Conservation (phyloP, 2,329 filamentous ascomycete genomes). For the Aspergillus pseudoglaucus region DNA sequence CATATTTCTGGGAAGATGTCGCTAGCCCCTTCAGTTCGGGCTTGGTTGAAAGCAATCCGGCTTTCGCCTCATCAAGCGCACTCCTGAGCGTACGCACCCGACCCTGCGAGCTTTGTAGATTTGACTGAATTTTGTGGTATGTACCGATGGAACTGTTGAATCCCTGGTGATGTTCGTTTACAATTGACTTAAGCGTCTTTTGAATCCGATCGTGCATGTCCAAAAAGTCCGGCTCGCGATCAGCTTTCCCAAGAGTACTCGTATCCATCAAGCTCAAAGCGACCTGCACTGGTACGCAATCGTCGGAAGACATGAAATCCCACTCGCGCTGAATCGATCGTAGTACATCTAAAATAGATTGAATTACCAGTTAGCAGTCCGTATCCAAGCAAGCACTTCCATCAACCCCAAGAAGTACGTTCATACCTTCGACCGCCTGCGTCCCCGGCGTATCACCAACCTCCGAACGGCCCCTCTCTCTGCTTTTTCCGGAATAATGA, state of each 20-base stretch:
- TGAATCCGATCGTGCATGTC: slow-evolving; percentile 83
- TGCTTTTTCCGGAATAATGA: slow-evolving; percentile 16
- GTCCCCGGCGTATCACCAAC: slow-evolving; percentile 17
- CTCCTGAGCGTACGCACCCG: slow-evolving; percentile 77
- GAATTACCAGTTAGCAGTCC: slow-evolving; percentile 4
- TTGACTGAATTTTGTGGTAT: slow-evolving; percentile 96
- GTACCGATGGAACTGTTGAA: slow-evolving; percentile 99
- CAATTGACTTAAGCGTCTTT: slow-evolving; percentile 83
- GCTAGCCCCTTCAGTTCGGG: slow-evolving; percentile 88
- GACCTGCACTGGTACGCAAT: slow-evolving; percentile 88
- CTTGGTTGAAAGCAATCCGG: slow-evolving; percentile 74
- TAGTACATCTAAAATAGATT: slow-evolving; percentile 50
- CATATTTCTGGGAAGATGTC: slow-evolving; percentile 79
- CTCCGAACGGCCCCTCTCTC: slow-evolving; percentile 15
- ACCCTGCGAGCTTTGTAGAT: slow-evolving; percentile 81
- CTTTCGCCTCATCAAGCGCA: slow-evolving; percentile 73
- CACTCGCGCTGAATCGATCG: slow-evolving; percentile 82
- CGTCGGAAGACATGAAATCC: slow-evolving; percentile 81
- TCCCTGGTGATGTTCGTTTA: slow-evolving; percentile 95
- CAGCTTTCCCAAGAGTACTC: slow-evolving; percentile 85
- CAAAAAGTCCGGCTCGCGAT: slow-evolving; percentile 79
- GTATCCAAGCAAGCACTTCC: background rate
- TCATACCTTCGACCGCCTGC: slow-evolving; percentile 33
- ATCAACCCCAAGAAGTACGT: slow-evolving; percentile 1
- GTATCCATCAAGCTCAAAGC: slow-evolving; percentile 91